Conservation (phyloP, 2,329 filamentous ascomycete species). For the Septoria petroselini region DNA sequence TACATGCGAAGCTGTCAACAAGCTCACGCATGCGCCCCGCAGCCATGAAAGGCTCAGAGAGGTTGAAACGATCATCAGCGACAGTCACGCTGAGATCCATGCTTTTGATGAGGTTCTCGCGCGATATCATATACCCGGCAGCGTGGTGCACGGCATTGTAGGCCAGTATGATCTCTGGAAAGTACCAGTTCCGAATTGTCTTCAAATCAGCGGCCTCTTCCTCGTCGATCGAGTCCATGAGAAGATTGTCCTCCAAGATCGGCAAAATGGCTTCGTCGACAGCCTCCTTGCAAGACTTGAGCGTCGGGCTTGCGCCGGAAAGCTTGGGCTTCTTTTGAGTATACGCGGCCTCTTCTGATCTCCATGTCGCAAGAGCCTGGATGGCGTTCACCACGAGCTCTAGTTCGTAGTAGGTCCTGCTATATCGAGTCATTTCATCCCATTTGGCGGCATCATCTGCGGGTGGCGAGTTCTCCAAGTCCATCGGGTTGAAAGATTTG, state of each 20-base stretch:
- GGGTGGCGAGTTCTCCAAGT: constrained; percentile 22
- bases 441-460: constrained; percentile 24
- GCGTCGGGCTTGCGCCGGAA: constrained; percentile 25
- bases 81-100: constrained; percentile 81
- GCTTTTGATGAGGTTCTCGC: constrained; percentile 74
- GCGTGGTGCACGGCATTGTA: constrained; percentile 80
- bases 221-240: constrained; percentile 38
- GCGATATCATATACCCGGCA: constrained; percentile 68
- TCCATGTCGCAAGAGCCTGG: constrained; percentile 44
- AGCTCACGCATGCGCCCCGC: constrained; percentile 47
- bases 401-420: constrained; percentile 44
- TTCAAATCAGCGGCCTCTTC: constrained; percentile 60
- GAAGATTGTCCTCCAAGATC: constrained; percentile 36
- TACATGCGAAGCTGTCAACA: constrained; percentile 64
- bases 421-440: constrained; percentile 30
- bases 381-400: constrained; percentile 45
- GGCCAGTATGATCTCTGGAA: constrained; percentile 81
- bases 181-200: constrained; percentile 69
- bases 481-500: constrained; percentile 41
- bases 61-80: constrained; percentile 52
- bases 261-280: constrained; percentile 41
- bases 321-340: constrained; percentile 27
- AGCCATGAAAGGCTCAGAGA: constrained; percentile 41
- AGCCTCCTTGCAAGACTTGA: constrained; percentile 42
- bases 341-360: constrained; percentile 42